Evolutionary conservation across 1,139 yeast species (phyloP).

Genomic region (Debaryomyces nepalensis): DNA sequence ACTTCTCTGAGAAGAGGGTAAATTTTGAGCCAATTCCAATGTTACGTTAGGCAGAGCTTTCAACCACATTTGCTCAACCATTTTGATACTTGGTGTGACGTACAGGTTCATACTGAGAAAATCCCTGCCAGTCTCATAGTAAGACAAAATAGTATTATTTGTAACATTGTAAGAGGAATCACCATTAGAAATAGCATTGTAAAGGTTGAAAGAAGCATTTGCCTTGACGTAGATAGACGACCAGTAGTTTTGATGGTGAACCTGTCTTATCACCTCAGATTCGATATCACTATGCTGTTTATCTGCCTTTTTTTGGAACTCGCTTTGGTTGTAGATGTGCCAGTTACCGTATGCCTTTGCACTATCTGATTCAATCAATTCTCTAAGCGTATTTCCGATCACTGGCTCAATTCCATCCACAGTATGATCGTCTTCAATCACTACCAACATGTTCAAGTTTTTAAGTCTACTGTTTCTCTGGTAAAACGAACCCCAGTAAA

Average conservation of each 20-base stretch:
- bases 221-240: constrained; percentile 43
- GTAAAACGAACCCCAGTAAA: constrained; percentile 52
- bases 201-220: constrained; percentile 41
- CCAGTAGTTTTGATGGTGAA: constrained; percentile 55
- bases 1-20: constrained; percentile 17
- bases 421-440: constrained; percentile 39
- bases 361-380: constrained; percentile 23
- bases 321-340: constrained; percentile 35
- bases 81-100: constrained; percentile 29
- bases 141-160: constrained; percentile 27
- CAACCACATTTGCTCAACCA: constrained; percentile 28
- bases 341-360: constrained; percentile 43
- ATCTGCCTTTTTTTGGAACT: constrained; percentile 34
- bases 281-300: constrained; percentile 34
- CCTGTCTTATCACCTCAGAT: constrained; percentile 36
- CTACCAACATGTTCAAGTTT: constrained; percentile 45
- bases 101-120: constrained; percentile 33
- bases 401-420: constrained; percentile 34
- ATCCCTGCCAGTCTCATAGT: constrained; percentile 51
- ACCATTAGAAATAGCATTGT: constrained; percentile 32
- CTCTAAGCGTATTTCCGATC: constrained; percentile 34
- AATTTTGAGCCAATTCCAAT: constrained; percentile 2
- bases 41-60: constrained; percentile 16
- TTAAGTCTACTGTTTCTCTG: constrained; percentile 31
- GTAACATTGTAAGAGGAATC: constrained; percentile 33